Evolutionary conservation across 352 stramenopile genomes (phyloP), one percentile per base, ranked within the genome.

Genomic region (Globisporangium spiculum): DNA sequence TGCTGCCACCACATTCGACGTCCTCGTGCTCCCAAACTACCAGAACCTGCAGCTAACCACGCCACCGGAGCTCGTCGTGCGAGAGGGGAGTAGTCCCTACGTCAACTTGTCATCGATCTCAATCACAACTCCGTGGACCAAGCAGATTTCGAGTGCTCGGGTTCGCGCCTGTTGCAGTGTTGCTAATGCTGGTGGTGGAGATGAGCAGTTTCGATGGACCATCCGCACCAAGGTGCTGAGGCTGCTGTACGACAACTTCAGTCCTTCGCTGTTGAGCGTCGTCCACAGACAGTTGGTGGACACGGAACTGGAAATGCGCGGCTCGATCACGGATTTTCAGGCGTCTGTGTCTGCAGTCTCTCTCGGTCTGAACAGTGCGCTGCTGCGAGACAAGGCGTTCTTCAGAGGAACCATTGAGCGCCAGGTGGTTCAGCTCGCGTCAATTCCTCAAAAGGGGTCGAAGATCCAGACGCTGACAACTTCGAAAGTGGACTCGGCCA

Each of bases 21-120:
- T 71, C 12, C 7, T 71, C 22, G 66, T 27, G 53, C 53, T 67
- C 26, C 60, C 60, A 30, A 67, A 71, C 41, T 62, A 54, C 36
- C 20, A 56, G 26, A 67, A 63, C 14, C 3, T 71, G 10, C 53
- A 60, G 7, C 22, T 71, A 16, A 30, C 30, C 22, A 32, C 32
- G 18, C 66, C 53, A 0, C 10, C 12, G 6, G 24, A 64, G 53
- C 41, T 71, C n/a, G 41, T 65, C 4, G 50, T 71, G 32, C 50
- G 41, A 20, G 60, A 71, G 18, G 18, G 44, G 36, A 7, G n/a
- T 32, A 3, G 16, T 32, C 16, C 14, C 12, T 4, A 55, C 27
- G 27, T 12, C 41, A 67, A 56, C 3, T 27, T 71, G 60, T 63
- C 60, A 16, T 48, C 41, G 9, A 44, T 71, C 32, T 46, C 41